phyloP scores from a whole-genome alignment of 805 yeast genomes.

The Lipomyces oligophaga region DNA sequence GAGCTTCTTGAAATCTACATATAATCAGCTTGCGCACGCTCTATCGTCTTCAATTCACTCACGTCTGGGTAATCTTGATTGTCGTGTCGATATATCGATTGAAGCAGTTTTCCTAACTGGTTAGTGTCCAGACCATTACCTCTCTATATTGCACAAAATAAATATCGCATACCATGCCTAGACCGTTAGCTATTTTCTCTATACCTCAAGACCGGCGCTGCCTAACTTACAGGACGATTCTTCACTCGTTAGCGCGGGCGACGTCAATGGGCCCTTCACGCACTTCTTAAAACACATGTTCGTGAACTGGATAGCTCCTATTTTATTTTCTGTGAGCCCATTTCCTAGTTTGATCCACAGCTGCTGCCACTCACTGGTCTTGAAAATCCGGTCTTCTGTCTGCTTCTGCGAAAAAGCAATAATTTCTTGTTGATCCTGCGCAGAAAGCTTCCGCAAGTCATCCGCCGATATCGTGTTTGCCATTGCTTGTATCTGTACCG shows the following conservation, averaged over 20 bases:
- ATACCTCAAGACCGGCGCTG: not conserved
- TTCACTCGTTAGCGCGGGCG: constrained; percentile 45
- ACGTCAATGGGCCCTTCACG: constrained; percentile 43
- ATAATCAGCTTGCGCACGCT: not conserved
- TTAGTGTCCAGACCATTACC: constrained; percentile 2
- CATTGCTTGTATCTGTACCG: no score
- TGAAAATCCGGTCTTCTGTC: no score
- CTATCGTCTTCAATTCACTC: constrained; percentile 8
- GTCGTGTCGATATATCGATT: constrained; percentile 85
- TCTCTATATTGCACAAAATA: not conserved
- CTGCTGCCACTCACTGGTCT: no score
- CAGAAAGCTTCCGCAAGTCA: no score
- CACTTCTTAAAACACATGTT: constrained; percentile 90
- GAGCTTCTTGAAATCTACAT: not conserved
- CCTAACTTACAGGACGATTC: constrained; percentile 61
- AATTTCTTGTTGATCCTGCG: no score
- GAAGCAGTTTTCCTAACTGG: constrained; percentile 63
- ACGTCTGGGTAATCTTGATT: constrained; percentile 68
- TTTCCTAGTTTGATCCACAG: no score
- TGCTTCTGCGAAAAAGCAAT: no score
- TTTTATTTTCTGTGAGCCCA: no score
- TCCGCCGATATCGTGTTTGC: no score
- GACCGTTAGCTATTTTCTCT: not conserved
- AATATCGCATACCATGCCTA: not conserved
- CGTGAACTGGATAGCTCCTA: no score